Evolutionary conservation across 2,329 filamentous ascomycete species (phyloP).

Genomic region (Endothia cerciana): DNA sequence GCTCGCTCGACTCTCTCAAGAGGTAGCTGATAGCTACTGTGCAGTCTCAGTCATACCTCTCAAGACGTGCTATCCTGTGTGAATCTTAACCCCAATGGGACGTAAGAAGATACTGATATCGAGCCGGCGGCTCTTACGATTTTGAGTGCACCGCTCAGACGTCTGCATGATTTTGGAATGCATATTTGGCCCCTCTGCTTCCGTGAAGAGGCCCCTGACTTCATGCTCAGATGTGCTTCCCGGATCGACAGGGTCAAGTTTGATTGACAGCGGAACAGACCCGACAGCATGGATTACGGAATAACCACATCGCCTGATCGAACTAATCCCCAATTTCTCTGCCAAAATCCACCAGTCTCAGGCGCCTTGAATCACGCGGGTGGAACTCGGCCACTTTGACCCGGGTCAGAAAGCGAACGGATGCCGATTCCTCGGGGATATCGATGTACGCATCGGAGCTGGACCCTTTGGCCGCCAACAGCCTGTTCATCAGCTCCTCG

Average conservation of each 20-base stretch:
- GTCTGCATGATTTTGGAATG: slow-evolving; percentile 15
- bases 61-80: neutral
- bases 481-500: slow-evolving; percentile 63
- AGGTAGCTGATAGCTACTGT: no score
- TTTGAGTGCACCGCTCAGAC: neutral
- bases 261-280: slow-evolving; percentile 18
- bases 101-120: neutral
- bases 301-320: slow-evolving; percentile 1
- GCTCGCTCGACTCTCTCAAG: neutral
- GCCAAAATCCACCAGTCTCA: slow-evolving; percentile 67
- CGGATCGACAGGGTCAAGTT: slow-evolving; percentile 22
- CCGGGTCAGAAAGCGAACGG: slow-evolving; percentile 65
- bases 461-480: slow-evolving; percentile 58
- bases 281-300: neutral
- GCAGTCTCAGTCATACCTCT: no score
- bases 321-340: slow-evolving; percentile 61
- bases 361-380: slow-evolving; percentile 61
- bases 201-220: slow-evolving; percentile 18
- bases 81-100: neutral
- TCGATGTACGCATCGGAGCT: slow-evolving; percentile 61
- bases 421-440: slow-evolving; percentile 63
- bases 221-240: slow-evolving; percentile 14
- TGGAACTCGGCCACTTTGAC: slow-evolving; percentile 70
- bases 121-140: neutral
- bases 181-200: slow-evolving; percentile 8